These are phyloP conservation scores for Coemansia furcata DNA, from an alignment of 192 early-diverging fungal species.

Conservation along the genomic window DNA sequence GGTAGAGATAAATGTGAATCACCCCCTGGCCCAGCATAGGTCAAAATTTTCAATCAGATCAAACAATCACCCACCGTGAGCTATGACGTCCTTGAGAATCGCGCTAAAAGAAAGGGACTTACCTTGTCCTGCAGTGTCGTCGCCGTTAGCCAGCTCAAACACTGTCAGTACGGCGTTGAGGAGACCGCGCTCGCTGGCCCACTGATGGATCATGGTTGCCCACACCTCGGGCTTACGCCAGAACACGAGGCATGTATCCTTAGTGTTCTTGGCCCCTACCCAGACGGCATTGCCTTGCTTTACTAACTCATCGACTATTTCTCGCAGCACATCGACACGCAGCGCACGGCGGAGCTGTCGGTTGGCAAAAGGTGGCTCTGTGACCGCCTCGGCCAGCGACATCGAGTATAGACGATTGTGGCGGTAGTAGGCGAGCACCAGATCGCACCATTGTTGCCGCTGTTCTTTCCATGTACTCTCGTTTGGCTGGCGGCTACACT, in stretches of 20 bases:
- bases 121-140: slow-evolving; percentile 74
- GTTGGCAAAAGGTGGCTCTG: slow-evolving; percentile 69
- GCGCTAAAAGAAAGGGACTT: not conserved
- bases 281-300: slow-evolving; percentile 60
- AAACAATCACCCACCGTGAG: not conserved
- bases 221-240: slow-evolving; percentile 93
- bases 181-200: slow-evolving; percentile 74
- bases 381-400: slow-evolving; percentile 59
- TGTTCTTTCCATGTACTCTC: slow-evolving; percentile 82
- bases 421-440: slow-evolving; percentile 71
- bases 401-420: slow-evolving; percentile 63
- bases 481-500: slow-evolving; percentile 71
- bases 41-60: slow-evolving; percentile 10
- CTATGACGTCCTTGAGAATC: not conserved
- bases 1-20: not conserved
- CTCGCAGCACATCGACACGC: slow-evolving; percentile 62
- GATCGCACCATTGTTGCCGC: slow-evolving; percentile 70
- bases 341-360: slow-evolving; percentile 64
- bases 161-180: slow-evolving; percentile 81
- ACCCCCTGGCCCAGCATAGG: slow-evolving; percentile 1
- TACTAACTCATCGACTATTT: slow-evolving; percentile 73
- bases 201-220: slow-evolving; percentile 77
- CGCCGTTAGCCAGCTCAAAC: slow-evolving; percentile 87
- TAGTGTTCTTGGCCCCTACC: slow-evolving; percentile 40
- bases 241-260: slow-evolving; percentile 64